Conservation (phyloP, 352 stramenopile species). For the Phytophthora rubi region DNA sequence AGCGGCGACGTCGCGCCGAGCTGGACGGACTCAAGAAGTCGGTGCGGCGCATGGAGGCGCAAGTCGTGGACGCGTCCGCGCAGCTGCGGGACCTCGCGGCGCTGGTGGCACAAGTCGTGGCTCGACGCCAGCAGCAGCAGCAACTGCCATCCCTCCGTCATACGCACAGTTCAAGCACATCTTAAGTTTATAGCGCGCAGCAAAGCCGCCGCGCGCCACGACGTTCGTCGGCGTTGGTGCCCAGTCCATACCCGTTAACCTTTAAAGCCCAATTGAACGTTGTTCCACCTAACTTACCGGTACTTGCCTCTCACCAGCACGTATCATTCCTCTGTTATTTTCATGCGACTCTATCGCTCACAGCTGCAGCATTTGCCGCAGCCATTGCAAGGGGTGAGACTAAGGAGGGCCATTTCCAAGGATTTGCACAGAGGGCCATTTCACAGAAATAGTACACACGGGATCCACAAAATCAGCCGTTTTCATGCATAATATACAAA, state of each 20-base stretch:
- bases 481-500: too few species aligned
- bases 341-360: not conserved
- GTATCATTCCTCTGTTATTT: not conserved
- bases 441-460: too few species aligned
- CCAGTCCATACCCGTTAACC: slow-evolving; percentile 23
- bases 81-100: slow-evolving; percentile 54
- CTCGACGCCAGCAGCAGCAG: slow-evolving; percentile 37
- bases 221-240: slow-evolving; percentile 18
- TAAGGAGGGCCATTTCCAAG: too few species aligned
- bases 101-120: slow-evolving; percentile 48
- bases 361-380: not conserved
- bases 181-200: slow-evolving; percentile 38
- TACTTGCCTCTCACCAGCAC: too few species aligned
- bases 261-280: slow-evolving; percentile 23
- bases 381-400: not conserved
- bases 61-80: slow-evolving; percentile 51
- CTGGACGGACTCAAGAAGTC: slow-evolving; percentile 43
- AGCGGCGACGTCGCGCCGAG: slow-evolving; percentile 44
- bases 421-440: too few species aligned
- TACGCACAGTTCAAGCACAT: slow-evolving; percentile 9
- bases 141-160: slow-evolving; percentile 7
- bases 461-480: too few species aligned
- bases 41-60: slow-evolving; percentile 45
- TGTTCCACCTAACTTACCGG: not conserved
- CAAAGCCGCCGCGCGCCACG: slow-evolving; percentile 5